Evolutionary conservation across 495 filamentous ascomycete genomes (phyloP), one percentile per base, ranked within the genome.

Genomic region (Penicillium lividum): DNA sequence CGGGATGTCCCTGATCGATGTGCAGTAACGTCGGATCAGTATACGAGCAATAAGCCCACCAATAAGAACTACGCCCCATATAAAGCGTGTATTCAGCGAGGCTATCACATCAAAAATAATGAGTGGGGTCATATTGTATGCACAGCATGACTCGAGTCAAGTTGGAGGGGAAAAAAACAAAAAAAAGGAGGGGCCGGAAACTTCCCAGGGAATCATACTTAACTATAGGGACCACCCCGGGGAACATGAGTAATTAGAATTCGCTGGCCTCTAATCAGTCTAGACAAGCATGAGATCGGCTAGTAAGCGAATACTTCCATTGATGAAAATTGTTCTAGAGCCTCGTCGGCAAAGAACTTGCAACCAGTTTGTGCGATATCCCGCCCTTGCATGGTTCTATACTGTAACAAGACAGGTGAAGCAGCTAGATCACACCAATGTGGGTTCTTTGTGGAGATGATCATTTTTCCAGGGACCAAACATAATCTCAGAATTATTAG

Each of bases 1-100:
- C 0, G 73, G 75, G 7, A 80, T 68, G 53, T 75, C 65, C 13
- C 58, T 51, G 31, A 75, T 68, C 1, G 69, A 40, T 1, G 66
- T 60, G 29, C 40, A 51, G 33, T 70, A 74, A 27, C 64, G 53
- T 31, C 71, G 42, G 16, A 55, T 13, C 29, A 64, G 27, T 7
- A 45, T 50, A 31, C 54, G 54, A 5, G 33, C 57, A n/a, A 57
- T n/a, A 27, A 57, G 31, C 9, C 40, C 43, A 6, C 27, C 28
- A 27, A 60, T 0, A 18, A 60, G 29, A 16, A 42, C 28, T 4
- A 60, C 8, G 5, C 34, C 46, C 52, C 45, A 52, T 13, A 33
- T 28, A 7, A 47, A 22, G 44, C 22, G 44, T 3, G 44, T 47
- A 29, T 33, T 51, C 28, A 51, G 13, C 29, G 29, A 34, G 29